Base-by-base conservation (phyloP, 2,329 filamentous ascomycete genomes). In the Decorospora gaudefroyi region DNA sequence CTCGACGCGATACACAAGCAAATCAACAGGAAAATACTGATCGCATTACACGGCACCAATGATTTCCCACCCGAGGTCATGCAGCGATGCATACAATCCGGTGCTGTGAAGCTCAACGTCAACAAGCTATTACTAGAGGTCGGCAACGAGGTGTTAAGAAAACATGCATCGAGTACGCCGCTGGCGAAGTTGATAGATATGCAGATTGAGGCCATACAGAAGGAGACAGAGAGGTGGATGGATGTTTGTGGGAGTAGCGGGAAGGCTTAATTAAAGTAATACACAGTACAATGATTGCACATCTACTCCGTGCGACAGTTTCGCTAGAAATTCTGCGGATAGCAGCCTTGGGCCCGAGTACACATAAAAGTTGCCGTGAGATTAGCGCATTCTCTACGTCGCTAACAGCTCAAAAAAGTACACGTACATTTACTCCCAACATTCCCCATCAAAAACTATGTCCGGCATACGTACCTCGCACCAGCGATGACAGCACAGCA, bases 11-110 rank as follows among this genome's bases (percentile, higher is more conserved):
- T 69, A 18, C 42, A 61, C 38, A 58, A 59, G 48, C 64, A 64
- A 47, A 63, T 53, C 50, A 64, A 66, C 1, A 70, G 70, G 1
- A 70, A 74, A 13, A 77, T 79, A 0, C 50, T 69, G 55, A 76
- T 74, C 65, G 80, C 78, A 1, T 66, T 83, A 19, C 80, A 84
- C 49, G 80, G 80, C 2, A 82, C 79, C 0, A 81, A 82, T 49
- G 77, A 75, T 29, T 82, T 82, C 48, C 66, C 72, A 1, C 64
- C 73, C 4, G 70, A 76, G n/a, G 62, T 80, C 3, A 76, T 81
- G 72, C 62, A 69, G 53, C 54, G 67, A 37, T 83, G 80, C 55
- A 80, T 83, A 53, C 61, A 64, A 15, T 70, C 71, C 10, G 79
- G 80, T 0, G 72, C 78, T n/a, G 70, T 74, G 16, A 82, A 82